Percentiles rank a stretch among this genome's conserved stretches.
Conservation (phyloP, 2,329 filamentous ascomycete species). For the Cryphonectria carpinicola region DNA sequence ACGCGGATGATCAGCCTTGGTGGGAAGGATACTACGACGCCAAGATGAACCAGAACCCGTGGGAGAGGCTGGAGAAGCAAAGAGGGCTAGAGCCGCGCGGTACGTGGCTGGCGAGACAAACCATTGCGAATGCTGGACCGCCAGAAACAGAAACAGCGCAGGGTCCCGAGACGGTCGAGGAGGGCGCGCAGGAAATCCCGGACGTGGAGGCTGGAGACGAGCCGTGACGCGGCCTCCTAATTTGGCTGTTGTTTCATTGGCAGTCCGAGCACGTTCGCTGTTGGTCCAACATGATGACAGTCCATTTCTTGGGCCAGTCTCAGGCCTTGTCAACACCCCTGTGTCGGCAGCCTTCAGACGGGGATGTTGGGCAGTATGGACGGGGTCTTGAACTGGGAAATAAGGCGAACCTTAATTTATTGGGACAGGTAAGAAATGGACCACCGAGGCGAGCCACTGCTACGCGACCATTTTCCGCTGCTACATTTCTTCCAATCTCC, state of each 20-base stretch:
- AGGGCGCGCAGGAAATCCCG: background rate
- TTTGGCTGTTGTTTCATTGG: background rate
- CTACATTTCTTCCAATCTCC: background rate
- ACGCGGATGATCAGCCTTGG: conserved; percentile 44
- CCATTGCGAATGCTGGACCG: background rate
- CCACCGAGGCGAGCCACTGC: background rate
- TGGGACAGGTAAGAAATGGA: background rate
- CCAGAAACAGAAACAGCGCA: background rate
- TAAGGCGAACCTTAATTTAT: background rate
- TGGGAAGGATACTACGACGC: conserved; percentile 72
- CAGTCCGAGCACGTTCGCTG: background rate
- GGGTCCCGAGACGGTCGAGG: background rate
- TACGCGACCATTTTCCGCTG: background rate
- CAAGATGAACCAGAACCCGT: conserved; percentile 73
- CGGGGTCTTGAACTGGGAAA: background rate
- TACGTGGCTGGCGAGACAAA: conserved; percentile 47
- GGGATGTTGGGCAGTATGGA: background rate
- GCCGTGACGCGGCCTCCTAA: background rate
- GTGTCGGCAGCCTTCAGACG: background rate
- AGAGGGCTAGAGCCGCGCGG: conserved; percentile 49
- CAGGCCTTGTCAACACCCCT: background rate
- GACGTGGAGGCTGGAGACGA: background rate
- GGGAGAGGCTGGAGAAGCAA: conserved; percentile 60
- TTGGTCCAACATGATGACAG: background rate
- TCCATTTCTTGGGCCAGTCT: background rate